These are phyloP conservation scores for Sugiyamaella xylanicola DNA, from an alignment of 1,139 yeast species.

Conservation along the genomic window DNA sequence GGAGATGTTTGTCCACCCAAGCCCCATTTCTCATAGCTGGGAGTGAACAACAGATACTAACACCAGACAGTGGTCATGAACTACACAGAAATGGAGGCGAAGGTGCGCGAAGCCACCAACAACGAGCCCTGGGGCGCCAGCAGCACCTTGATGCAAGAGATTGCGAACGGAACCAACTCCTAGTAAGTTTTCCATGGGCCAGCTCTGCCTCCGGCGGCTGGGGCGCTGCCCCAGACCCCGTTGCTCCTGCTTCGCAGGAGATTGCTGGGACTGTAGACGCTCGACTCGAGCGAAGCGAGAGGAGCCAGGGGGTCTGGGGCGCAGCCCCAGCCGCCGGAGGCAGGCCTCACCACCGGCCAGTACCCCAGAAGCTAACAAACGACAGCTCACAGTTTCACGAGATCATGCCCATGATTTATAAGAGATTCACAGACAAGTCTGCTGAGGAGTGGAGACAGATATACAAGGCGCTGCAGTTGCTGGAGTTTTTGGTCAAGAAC, in stretches of 20 bases:
- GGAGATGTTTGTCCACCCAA: too few relatives aligned
- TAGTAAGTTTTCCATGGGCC: slow-evolving; percentile 48
- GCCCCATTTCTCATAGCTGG: not conserved
- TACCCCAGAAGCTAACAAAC: slow-evolving; percentile 11
- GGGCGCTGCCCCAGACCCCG: too few relatives aligned
- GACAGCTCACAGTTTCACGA: slow-evolving; percentile 48
- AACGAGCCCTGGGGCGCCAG: slow-evolving; percentile 99
- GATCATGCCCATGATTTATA: slow-evolving; percentile 51
- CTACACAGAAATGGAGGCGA: slow-evolving; percentile 93
- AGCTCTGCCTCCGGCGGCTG: too few relatives aligned
- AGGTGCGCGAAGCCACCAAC: slow-evolving; percentile 94
- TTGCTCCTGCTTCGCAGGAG: too few relatives aligned
- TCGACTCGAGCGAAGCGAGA: not conserved
- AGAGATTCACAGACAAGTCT: slow-evolving; percentile 87
- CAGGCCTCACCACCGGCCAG: not conserved
- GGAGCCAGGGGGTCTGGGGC: not conserved
- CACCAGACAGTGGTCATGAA: slow-evolving; percentile 69
- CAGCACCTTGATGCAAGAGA: slow-evolving; percentile 84
- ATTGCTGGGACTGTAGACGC: too few relatives aligned
- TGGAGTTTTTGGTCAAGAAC: slow-evolving; percentile 87
- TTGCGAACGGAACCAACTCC: slow-evolving; percentile 92
- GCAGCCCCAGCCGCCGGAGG: not conserved
- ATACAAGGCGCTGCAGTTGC: slow-evolving; percentile 85
- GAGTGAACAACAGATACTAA: not conserved
- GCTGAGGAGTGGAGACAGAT: slow-evolving; percentile 99